A percentile compares a stretch with the other conserved stretches of the same genome.
Conservation (phyloP, 495 filamentous ascomycete species). For the Penicillium arizonense region DNA sequence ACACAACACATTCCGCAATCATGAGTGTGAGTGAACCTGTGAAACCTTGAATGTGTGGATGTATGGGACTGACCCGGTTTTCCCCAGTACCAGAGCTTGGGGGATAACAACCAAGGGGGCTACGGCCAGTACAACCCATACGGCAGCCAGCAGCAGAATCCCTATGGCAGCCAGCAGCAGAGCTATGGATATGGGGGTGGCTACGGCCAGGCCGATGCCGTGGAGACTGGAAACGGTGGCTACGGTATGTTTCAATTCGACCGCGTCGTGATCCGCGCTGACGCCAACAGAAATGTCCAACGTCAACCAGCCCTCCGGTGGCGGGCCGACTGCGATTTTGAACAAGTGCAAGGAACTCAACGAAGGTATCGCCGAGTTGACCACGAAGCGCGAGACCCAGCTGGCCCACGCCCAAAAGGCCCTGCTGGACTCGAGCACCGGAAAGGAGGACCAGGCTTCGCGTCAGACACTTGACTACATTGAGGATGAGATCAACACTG, state of each 20-base stretch:
- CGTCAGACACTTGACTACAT: slow-evolving; percentile 58
- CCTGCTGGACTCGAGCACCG: slow-evolving; percentile 43
- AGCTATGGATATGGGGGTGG: slow-evolving; percentile 45
- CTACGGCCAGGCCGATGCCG: slow-evolving; percentile 42
- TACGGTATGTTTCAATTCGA: slow-evolving; percentile 36
- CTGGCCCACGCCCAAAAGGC: slow-evolving; percentile 40
- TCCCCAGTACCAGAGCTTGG: slow-evolving; percentile 34
- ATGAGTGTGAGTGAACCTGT: slow-evolving; percentile 36
- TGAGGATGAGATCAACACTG: slow-evolving; percentile 75
- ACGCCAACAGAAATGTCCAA: slow-evolving; percentile 59
- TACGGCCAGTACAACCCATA: slow-evolving; percentile 67
- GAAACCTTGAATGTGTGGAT: background rate
- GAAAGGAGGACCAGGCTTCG: slow-evolving; percentile 42
- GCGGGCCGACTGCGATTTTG: slow-evolving; percentile 70
- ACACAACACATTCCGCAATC: slow-evolving; percentile 6
- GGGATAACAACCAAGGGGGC: slow-evolving; percentile 37
- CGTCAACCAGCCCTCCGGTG: slow-evolving; percentile 45
- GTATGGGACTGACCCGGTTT: background rate
- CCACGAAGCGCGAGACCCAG: slow-evolving; percentile 37
- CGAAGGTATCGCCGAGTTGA: slow-evolving; percentile 57
- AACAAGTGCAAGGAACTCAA: slow-evolving; percentile 80
- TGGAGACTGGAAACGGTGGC: slow-evolving; percentile 35
- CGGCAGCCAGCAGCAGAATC: slow-evolving; percentile 46
- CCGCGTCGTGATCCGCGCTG: slow-evolving; percentile 3
- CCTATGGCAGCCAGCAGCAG: slow-evolving; percentile 33